Percentiles rank a stretch among this genome's conserved stretches.
These are phyloP conservation scores for Miscanthus lutarioriparius DNA, from an alignment of 176 grass and related monocot species.

Conservation along the genomic window DNA sequence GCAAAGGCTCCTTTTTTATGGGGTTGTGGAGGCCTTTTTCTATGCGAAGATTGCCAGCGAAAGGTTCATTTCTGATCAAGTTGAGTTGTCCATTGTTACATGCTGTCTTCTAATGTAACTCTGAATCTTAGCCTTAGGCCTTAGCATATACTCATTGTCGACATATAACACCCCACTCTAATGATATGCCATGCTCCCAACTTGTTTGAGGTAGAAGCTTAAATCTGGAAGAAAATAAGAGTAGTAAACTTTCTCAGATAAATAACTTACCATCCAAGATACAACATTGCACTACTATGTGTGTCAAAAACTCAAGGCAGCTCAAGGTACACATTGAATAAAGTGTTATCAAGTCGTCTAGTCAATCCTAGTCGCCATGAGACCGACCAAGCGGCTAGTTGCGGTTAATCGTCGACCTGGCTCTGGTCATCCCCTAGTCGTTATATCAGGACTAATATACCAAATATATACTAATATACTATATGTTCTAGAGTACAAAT, in stretches of 20 bases:
- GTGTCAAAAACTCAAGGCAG: neutral
- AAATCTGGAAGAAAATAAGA: neutral
- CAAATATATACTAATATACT: neutral
- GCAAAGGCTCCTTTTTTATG: neutral
- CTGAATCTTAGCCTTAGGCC: neutral
- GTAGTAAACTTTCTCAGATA: neutral
- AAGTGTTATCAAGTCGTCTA: too few species aligned
- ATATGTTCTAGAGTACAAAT: too few species aligned
- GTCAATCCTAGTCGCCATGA: too few species aligned
- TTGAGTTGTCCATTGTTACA: slow-evolving; percentile 1
- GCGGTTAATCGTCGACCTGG: neutral
- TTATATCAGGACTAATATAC: neutral
- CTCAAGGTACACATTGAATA: neutral
- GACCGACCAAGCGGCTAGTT: neutral
- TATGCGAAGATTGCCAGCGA: neutral
- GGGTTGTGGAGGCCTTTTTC: neutral
- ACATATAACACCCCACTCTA: neutral
- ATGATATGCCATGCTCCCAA: neutral
- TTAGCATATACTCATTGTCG: neutral
- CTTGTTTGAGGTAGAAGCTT: neutral
- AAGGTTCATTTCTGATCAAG: neutral
- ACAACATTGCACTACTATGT: neutral
- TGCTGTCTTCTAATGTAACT: neutral
- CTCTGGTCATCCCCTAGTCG: too few species aligned
- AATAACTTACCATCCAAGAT: neutral